phyloP scores from a whole-genome alignment of 2,329 filamentous ascomycete genomes.

The Xylaria multiplex region DNA sequence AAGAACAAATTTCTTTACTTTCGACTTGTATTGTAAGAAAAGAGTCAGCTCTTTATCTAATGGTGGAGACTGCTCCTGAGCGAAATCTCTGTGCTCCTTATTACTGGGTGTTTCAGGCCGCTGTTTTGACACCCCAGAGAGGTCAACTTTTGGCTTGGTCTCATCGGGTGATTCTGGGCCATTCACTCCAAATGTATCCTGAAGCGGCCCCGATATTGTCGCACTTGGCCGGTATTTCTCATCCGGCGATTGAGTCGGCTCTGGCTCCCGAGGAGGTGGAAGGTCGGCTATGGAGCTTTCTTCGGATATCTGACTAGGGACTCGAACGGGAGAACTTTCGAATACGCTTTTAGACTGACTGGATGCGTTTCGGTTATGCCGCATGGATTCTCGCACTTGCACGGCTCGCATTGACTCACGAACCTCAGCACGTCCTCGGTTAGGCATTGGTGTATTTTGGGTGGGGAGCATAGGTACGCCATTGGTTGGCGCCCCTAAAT shows the following conservation, averaged over 20 bases:
- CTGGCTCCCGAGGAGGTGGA: constrained; percentile 51
- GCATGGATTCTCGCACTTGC: constrained; percentile 62
- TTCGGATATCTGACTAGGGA: constrained; percentile 71
- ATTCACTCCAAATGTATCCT: constrained; percentile 57
- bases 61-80: constrained; percentile 74
- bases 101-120: constrained; percentile 54
- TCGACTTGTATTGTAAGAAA: constrained; percentile 95
- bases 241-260: constrained; percentile 68
- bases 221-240: constrained; percentile 71
- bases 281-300: constrained; percentile 55
- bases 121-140: constrained; percentile 39
- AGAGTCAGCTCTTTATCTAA: constrained; percentile 87
- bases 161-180: constrained; percentile 48
- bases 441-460: constrained; percentile 84
- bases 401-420: constrained; percentile 83
- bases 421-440: constrained; percentile 80
- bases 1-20: constrained; percentile 95
- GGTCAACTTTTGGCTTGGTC: constrained; percentile 37
- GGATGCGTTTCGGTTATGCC: constrained; percentile 61
- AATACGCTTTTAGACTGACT: constrained; percentile 55
- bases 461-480: constrained; percentile 88
- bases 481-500: constrained; percentile 81
- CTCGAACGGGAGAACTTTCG: constrained; percentile 71
- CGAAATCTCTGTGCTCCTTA: constrained; percentile 63
- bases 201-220: constrained; percentile 67